Evolutionary conservation across 176 grass and related monocot species (phyloP).

Genomic region (Leersia perrieri): DNA sequence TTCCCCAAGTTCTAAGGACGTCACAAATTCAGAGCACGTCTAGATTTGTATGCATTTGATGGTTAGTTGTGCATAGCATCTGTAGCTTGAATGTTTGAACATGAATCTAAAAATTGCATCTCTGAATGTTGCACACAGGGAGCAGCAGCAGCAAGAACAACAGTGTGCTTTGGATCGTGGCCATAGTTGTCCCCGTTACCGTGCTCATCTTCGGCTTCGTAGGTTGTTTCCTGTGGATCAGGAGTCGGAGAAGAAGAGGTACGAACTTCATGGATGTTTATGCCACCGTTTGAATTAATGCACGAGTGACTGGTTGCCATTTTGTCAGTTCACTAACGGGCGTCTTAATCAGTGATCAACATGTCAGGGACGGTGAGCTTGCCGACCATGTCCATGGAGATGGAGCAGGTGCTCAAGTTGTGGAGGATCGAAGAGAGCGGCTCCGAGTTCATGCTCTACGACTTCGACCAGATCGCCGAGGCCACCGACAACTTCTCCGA

Average conservation of each 20-base stretch:
- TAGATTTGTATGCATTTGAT: not conserved
- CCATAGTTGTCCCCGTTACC: constrained; percentile 12
- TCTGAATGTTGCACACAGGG: not conserved
- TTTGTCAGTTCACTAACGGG: not conserved
- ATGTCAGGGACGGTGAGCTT: constrained; percentile 25
- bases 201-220: constrained; percentile 33
- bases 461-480: constrained; percentile 28
- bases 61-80: not conserved
- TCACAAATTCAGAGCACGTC: no score
- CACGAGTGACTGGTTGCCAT: not conserved
- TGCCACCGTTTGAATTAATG: not conserved
- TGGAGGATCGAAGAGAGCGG: constrained; percentile 38
- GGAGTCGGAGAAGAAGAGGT: constrained; percentile 45
- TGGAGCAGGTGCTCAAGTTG: constrained; percentile 41
- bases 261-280: not conserved
- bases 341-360: not conserved
- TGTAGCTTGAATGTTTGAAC: not conserved
- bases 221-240: constrained; percentile 49
- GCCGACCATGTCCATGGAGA: constrained; percentile 58
- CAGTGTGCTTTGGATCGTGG: constrained; percentile 17
- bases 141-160: not conserved
- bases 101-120: not conserved
- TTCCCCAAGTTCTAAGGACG: no score
- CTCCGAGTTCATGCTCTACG: constrained; percentile 46
- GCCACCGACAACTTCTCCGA: constrained; percentile 54